Conservation (phyloP, 2,329 filamentous ascomycete species). For the Dothideomycetes sp. region DNA sequence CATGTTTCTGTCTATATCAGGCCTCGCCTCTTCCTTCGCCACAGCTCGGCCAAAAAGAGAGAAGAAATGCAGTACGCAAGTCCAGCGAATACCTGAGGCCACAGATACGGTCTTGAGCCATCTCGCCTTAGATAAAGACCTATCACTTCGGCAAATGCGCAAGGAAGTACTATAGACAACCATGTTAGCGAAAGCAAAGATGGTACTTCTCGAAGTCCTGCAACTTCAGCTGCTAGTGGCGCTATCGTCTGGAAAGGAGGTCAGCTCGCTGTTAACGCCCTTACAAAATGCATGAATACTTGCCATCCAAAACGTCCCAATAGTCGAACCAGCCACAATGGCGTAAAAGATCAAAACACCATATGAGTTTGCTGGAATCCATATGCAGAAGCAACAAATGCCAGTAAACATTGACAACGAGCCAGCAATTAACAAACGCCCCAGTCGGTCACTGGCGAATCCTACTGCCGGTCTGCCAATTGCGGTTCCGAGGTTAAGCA, state of each 20-base stretch:
- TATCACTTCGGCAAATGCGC: slow-evolving; percentile 29
- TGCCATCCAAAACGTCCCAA: slow-evolving; percentile 40
- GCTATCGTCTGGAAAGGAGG: slow-evolving; percentile 22
- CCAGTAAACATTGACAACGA: slow-evolving; percentile 26
- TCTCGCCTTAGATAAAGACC: slow-evolving; percentile 28
- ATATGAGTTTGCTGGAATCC: slow-evolving; percentile 34
- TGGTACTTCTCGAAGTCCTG: slow-evolving; percentile 28
- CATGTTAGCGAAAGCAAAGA: slow-evolving; percentile 29
- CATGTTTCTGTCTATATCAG: too few species aligned
- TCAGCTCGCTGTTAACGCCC: slow-evolving; percentile 1
- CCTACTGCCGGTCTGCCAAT: slow-evolving; percentile 37
- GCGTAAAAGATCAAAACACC: slow-evolving; percentile 33
- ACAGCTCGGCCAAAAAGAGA: slow-evolving; percentile 21
- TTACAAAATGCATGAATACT: slow-evolving; percentile 7
- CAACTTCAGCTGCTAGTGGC: slow-evolving; percentile 30
- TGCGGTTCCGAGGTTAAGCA: slow-evolving; percentile 38
- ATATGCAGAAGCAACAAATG: slow-evolving; percentile 31
- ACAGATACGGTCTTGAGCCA: slow-evolving; percentile 21
- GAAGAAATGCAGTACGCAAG: slow-evolving; percentile 24
- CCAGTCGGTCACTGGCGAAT: slow-evolving; percentile 32
- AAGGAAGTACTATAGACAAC: slow-evolving; percentile 25
- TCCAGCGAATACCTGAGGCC: slow-evolving; percentile 28
- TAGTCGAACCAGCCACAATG: slow-evolving; percentile 30
- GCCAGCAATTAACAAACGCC: slow-evolving; percentile 31
- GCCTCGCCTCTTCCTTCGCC: slow-evolving; percentile 12